Base-by-base conservation (phyloP, 768 basidiomycete genomes). In the Lanmaoa pseudosensibilis region DNA sequence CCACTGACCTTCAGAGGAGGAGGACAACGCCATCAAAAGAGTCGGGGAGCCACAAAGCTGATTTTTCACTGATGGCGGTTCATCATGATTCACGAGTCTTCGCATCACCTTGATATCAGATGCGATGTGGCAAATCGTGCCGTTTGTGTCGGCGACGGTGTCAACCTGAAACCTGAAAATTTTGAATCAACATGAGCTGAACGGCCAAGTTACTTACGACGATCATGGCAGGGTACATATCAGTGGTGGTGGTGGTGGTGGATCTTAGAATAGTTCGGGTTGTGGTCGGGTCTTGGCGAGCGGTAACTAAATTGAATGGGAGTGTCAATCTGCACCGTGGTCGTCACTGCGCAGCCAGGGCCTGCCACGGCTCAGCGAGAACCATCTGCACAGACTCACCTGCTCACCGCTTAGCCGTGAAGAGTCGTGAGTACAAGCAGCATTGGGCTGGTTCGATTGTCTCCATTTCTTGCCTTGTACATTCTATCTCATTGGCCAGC, bases 321-420 rank as follows among this genome's bases (percentile, higher is more conserved):
- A 37, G 59, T 65, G 61, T 56, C 57, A 59, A 53, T 55, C 51
- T 52, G 57, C 57, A 51, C 69, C 50, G 62, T 61, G 69, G 65
- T 67, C 65, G 65, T 64, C 62, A 68, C 27, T 7, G 60, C 70
- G 70, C 71, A 68, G 70, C 50, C 61, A 66, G 57, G 54, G 55
- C 53, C 63, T 59, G 60, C 59, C 55, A 52, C 63, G 64, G 63
- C 62, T 66, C 67, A 61, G 60, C 61, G 58, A 61, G 66, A 60
- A 60, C 65, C 64, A 61, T 57, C 59, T 37, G 37, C 60, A 52
- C 55, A 25, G 41, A 46, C 60, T 19, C 52, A 27, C 45, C 49
- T n/a, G 45, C 59, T 50, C 64, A 39, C 32, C 61, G 59, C 30
- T 13, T 46, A 43, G 41, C 10, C 45, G 45, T 44, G 47, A 30